Percentiles rank a stretch among this genome's conserved stretches.
Conservation (phyloP, 306 rosid species). For the Rubus parviflorus region DNA sequence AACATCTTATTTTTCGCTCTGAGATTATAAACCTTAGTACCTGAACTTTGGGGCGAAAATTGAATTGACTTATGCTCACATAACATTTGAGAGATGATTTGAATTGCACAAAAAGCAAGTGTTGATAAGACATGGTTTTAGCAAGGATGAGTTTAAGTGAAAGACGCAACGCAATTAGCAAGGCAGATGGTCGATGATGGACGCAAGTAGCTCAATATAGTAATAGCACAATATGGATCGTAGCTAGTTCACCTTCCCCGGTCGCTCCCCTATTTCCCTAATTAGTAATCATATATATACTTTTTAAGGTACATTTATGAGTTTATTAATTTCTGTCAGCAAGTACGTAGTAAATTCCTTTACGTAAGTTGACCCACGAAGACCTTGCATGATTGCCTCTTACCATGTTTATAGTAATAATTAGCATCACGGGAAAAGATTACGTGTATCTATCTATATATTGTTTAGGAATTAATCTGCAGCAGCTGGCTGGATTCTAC, state of each 20-base stretch:
- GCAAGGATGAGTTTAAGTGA: neutral
- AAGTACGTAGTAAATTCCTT: neutral
- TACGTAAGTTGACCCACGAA: neutral
- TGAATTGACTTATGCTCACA: no score
- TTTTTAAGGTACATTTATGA: neutral
- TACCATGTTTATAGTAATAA: neutral
- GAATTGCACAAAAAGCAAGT: neutral
- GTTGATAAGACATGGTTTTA: neutral
- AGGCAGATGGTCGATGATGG: neutral
- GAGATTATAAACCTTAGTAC: no score
- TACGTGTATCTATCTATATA: neutral
- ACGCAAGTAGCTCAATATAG: neutral
- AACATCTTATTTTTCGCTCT: no score
- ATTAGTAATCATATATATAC: neutral
- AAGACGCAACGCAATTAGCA: neutral
- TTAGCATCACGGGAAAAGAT: neutral
- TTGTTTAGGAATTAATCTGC: neutral
- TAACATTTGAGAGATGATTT: neutral
- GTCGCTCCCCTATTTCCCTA: neutral
- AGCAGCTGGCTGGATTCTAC: neutral
- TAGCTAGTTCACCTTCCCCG: neutral
- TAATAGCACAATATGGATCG: no score
- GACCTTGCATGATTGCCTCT: neutral
- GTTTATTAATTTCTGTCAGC: neutral
- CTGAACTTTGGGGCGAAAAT: neutral